Conservation (phyloP, 306 rosid species). For the Quercus alba region DNA sequence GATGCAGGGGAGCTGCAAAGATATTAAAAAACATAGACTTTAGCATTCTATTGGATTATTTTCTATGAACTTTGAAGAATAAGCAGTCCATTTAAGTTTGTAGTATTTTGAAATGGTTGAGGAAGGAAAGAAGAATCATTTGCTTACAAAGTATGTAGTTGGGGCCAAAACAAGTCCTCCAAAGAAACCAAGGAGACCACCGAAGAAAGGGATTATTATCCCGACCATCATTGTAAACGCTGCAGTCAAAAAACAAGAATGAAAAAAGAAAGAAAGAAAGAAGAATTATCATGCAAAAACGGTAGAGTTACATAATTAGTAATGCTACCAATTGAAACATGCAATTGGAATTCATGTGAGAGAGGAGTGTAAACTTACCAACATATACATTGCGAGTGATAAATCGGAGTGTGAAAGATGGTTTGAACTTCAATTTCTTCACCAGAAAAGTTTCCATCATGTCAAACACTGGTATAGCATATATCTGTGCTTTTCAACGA, state of each 20-base stretch:
- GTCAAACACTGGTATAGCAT: conserved; percentile 81
- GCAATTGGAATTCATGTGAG: background rate
- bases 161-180: conserved; percentile 96
- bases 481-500: conserved; percentile 36
- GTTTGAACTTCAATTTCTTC: conserved; percentile 37
- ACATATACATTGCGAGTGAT: conserved; percentile 47
- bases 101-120: background rate
- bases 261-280: background rate
- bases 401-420: conserved; percentile 57
- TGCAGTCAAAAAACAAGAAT: conserved; percentile 19
- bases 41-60: background rate
- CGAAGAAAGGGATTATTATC: conserved; percentile 70
- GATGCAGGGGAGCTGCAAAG: conserved; percentile 73
- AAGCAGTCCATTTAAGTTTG: background rate
- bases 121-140: background rate
- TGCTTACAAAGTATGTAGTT: conserved; percentile 72
- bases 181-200: conserved; percentile 80
- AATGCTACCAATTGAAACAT: background rate
- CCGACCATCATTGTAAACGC: conserved; percentile 59
- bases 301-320: background rate
- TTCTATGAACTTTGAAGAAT: background rate
- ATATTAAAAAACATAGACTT: background rate
- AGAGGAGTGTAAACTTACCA: conserved; percentile 34
- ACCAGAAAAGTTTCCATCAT: conserved; percentile 73
- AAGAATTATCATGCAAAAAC: background rate